phyloP scores from a whole-genome alignment of 2,329 filamentous ascomycete species.

The Aspergillus thermomutatus region DNA sequence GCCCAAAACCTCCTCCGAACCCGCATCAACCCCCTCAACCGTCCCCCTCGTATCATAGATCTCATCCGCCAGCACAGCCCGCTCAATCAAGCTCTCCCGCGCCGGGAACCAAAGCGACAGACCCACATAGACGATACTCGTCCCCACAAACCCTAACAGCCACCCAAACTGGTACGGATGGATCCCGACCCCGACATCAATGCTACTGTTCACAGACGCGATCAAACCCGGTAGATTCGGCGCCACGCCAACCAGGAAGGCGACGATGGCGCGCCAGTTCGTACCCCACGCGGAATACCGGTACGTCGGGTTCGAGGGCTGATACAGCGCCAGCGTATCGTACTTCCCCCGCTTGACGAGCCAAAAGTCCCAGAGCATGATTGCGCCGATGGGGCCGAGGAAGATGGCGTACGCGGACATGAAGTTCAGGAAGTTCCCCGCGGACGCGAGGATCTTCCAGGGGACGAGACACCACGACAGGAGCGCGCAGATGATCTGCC shows the following conservation, averaged over 20 bases:
- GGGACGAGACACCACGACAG: conserved; percentile 60
- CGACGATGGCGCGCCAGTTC: conserved; percentile 59
- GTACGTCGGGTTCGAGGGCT: conserved; percentile 46
- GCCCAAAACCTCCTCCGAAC: conserved; percentile 2
- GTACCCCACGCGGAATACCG: conserved; percentile 50
- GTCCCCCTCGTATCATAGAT: conserved; percentile 26
- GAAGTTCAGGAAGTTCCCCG: conserved; percentile 59
- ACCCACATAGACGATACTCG: conserved; percentile 54
- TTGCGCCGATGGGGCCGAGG: conserved; percentile 60
- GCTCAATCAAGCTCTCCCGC: conserved; percentile 46
- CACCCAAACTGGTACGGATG: conserved; percentile 65
- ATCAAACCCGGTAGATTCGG: conserved; percentile 58
- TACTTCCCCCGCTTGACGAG: conserved; percentile 50
- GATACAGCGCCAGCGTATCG: conserved; percentile 52
- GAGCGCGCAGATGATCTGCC: conserved; percentile 54
- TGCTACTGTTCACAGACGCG: conserved; percentile 37
- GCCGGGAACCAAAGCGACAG: conserved; percentile 51
- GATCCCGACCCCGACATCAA: conserved; percentile 45
- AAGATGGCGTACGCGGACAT: conserved; percentile 66
- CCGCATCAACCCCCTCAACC: conserved; percentile 8
- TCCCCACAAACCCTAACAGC: conserved; percentile 59
- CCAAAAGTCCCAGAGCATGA: conserved; percentile 62
- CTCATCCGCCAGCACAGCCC: conserved; percentile 36
- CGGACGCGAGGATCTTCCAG: conserved; percentile 63
- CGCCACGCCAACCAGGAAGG: conserved; percentile 56